Percentiles rank a stretch among this genome's conserved stretches.
These are phyloP conservation scores for Phycomyces blakesleeanus DNA, from an alignment of 192 early-diverging fungal species.

Conservation along the genomic window DNA sequence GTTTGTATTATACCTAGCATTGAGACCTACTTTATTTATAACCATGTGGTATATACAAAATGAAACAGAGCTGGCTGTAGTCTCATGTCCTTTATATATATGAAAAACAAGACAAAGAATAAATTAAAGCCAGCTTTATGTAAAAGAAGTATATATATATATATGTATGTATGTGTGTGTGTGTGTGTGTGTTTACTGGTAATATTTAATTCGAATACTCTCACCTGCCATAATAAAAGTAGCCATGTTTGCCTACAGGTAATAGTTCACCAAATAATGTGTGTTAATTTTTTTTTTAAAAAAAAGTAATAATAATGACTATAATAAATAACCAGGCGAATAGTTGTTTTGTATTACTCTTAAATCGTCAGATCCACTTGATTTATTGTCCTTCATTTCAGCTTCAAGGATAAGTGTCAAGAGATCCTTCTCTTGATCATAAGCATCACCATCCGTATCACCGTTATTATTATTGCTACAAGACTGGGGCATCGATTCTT, in stretches of 20 bases:
- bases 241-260: background rate
- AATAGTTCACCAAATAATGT: no score
- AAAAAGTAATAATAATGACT: conserved; percentile 13
- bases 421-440: conserved; percentile 17
- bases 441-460: no score
- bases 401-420: conserved; percentile 55
- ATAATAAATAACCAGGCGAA: conserved; percentile 48
- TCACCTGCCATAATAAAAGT: background rate
- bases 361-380: conserved; percentile 26
- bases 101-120: no score
- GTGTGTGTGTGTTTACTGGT: no score
- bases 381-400: conserved; percentile 30
- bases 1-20: no score
- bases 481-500: background rate
- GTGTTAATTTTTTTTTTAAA: no score
- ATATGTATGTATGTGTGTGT: no score
- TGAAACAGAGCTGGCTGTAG: conserved; percentile 28
- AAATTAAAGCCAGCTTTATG: no score
- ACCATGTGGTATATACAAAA: conserved; percentile 46
- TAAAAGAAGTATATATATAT: no score
- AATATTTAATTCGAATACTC: no score
- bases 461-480: no score
- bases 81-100: conserved; percentile 10
- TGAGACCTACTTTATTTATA: background rate
- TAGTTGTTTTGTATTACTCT: conserved; percentile 46